A percentile compares a stretch with the other conserved stretches of the same genome.
These are phyloP conservation scores for Termitomyces sp. DNA, from an alignment of 768 basidiomycete genomes.

Conservation along the genomic window DNA sequence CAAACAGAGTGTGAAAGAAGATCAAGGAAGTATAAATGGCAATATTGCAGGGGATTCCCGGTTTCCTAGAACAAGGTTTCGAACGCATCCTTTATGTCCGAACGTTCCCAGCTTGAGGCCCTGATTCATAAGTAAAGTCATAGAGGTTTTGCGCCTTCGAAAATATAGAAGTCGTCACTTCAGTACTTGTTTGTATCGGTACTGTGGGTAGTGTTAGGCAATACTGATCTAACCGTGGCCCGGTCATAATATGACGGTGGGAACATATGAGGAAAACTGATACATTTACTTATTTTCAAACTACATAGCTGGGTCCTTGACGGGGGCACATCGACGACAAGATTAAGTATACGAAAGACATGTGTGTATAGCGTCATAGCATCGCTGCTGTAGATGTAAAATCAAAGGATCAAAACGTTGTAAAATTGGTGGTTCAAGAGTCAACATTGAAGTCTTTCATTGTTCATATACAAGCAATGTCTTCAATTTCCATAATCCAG, in stretches of 20 bases:
- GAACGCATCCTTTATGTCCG: too few relatives aligned
- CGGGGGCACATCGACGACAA: too few relatives aligned
- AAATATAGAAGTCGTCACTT: not conserved
- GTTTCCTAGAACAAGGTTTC: not conserved
- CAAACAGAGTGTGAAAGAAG: not conserved
- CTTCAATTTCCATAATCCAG: not conserved
- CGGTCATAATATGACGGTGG: too few relatives aligned
- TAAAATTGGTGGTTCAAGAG: not conserved
- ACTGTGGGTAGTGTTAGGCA: too few relatives aligned
- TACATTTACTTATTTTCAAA: too few relatives aligned
- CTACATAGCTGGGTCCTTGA: too few relatives aligned
- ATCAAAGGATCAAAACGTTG: too few relatives aligned
- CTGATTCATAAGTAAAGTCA: not conserved
- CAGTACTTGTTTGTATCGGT: not conserved
- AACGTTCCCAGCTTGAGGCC: not conserved
- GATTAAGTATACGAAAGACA: too few relatives aligned
- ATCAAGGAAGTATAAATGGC: not conserved
- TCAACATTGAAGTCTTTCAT: not conserved
- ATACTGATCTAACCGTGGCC: too few relatives aligned
- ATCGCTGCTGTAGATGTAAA: too few relatives aligned
- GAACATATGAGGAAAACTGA: too few relatives aligned
- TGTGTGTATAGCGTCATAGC: too few relatives aligned
- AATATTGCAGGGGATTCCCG: not conserved
- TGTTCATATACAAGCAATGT: not conserved
- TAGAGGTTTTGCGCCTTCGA: not conserved